Percentiles rank a stretch among this genome's conserved stretches.
Conservation (phyloP, 139 green algal species). For the Mychonastes homosphaera region DNA sequence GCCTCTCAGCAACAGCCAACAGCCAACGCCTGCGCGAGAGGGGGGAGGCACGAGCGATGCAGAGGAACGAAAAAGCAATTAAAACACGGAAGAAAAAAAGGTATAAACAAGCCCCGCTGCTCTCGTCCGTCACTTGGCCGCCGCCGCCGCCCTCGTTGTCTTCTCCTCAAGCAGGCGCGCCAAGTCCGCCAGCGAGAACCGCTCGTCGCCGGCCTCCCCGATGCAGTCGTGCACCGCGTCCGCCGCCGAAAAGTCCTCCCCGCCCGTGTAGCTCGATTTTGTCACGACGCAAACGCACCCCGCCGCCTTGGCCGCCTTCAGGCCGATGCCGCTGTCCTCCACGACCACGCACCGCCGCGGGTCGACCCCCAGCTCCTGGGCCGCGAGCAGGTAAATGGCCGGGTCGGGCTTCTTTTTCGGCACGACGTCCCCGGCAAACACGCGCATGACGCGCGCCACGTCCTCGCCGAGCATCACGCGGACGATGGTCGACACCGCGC, state of each 20-base stretch:
- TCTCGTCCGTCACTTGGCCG: too few relatives aligned
- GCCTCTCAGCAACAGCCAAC: too few relatives aligned
- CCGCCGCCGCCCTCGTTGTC: too few relatives aligned
- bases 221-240: slow-evolving; percentile 76
- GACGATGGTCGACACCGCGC: slow-evolving; percentile 88
- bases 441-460: slow-evolving; percentile 56
- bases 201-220: slow-evolving; percentile 58
- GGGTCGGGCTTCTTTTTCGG: slow-evolving; percentile 96
- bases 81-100: too few relatives aligned
- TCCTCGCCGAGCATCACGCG: slow-evolving; percentile 64
- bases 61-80: too few relatives aligned
- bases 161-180: slow-evolving; percentile 5
- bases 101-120: too few relatives aligned
- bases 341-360: slow-evolving; percentile 75
- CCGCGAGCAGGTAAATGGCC: slow-evolving; percentile 89
- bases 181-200: slow-evolving; percentile 62
- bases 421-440: slow-evolving; percentile 88
- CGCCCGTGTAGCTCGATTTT: slow-evolving; percentile 58
- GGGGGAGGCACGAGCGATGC: too few relatives aligned
- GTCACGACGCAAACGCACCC: slow-evolving; percentile 88
- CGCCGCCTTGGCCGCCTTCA: slow-evolving; percentile 79
- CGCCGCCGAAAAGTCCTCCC: slow-evolving; percentile 44
- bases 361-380: slow-evolving; percentile 66
- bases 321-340: slow-evolving; percentile 89
- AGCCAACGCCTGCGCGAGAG: too few relatives aligned